phyloP scores from a whole-genome alignment of 2,329 filamentous ascomycete species.

The Colletotrichum sp. region DNA sequence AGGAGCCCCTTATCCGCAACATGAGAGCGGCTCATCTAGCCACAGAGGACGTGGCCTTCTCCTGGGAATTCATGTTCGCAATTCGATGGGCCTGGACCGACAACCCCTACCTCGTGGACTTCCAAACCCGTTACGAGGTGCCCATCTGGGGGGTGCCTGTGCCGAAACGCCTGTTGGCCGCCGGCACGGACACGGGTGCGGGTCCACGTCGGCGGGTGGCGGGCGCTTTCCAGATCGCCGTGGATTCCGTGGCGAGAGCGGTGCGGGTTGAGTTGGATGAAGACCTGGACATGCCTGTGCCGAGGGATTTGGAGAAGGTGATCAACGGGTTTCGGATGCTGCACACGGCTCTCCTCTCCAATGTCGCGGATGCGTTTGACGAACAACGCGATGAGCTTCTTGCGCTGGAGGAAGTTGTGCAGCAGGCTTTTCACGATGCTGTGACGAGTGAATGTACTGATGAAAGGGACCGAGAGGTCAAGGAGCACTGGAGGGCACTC shows the following conservation, averaged over 20 bases:
- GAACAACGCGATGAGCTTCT: accelerated
- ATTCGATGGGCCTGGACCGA: not conserved
- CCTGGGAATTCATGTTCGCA: not conserved
- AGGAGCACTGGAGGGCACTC: not conserved
- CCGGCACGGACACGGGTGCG: not conserved
- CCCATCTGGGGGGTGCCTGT: not conserved
- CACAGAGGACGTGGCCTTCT: not conserved
- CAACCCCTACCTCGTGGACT: not conserved
- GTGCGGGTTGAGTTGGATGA: not conserved
- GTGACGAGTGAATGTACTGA: not conserved
- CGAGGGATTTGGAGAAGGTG: not conserved
- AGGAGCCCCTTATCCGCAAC: not conserved
- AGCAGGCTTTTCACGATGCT: not conserved
- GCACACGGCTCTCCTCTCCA: not conserved
- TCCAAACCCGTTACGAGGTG: not conserved
- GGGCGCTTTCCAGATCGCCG: not conserved
- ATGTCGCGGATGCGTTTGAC: not conserved
- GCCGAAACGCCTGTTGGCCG: not conserved
- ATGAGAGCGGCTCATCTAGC: not conserved
- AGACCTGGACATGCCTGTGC: not conserved
- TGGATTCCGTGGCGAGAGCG: not conserved
- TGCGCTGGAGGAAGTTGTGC: accelerated
- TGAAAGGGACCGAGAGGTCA: not conserved
- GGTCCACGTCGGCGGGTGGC: not conserved
- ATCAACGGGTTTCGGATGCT: not conserved